Base-by-base conservation (phyloP, 805 yeast genomes). In the Helenozyma rhizophorensis region DNA sequence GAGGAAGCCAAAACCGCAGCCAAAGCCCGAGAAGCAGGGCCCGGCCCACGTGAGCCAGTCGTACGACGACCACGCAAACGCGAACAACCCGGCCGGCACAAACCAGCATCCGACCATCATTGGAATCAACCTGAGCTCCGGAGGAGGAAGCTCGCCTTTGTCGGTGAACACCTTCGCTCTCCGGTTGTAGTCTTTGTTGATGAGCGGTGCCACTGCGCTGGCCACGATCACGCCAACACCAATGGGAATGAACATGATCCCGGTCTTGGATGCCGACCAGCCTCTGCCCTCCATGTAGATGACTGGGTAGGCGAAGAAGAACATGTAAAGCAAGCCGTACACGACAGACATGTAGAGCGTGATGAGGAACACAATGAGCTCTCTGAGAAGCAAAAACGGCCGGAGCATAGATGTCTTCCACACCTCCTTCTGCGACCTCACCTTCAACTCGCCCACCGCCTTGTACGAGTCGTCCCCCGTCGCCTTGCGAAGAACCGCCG, bases 261-360 rank as follows among this genome's bases (percentile, higher is more conserved):
- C 80, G 4, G 77, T 71, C 43, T 61, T 70, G 34, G 70, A 56
- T 4, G 73, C 78, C 10, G 70, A 63, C 76, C 73, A 74, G 18
- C 76, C 75, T 47, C 76, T 74, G 31, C 74, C 78, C 50, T 75
- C 79, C 47, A 57, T 60, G 43, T 58, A 76, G 21, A 77, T 72
- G 36, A 77, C 62, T n/a, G 82, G 82, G 53, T 56, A 77, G 1
- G 78, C 80, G 48, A 74, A 72, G 70, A 77, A 76, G 54, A 75
- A 77, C 81, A 77, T 74, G 60, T 76, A 77, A 27, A 77, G 62
- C 33, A 77, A 54, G 33, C 82, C 83, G 43, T 76, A 77, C 33
- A 72, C 49, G 39, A 77, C 58, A 2, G 81, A 70, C 78, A 77
- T 74, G 65, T 77, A 77, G 12, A 76, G 23, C 29, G 80, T 74